These are phyloP conservation scores for Fusarium sp. DNA, from an alignment of 2,329 filamentous ascomycete genomes.

Conservation along the genomic window DNA sequence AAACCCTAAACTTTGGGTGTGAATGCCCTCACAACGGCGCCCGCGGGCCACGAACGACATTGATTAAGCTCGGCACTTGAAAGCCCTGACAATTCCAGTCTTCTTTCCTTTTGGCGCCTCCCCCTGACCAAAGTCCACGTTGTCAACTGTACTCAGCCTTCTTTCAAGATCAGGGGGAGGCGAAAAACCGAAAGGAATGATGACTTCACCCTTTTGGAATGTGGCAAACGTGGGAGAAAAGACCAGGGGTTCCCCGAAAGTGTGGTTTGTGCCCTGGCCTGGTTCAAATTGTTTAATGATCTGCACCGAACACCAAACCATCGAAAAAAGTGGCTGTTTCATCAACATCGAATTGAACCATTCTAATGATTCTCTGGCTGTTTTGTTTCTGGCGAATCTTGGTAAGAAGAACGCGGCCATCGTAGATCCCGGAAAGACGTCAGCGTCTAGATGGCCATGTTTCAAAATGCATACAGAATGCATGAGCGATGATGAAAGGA, in stretches of 20 bases:
- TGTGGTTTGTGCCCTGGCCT: background rate
- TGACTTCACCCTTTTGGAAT: conserved; percentile 40
- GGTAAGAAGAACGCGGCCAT: conserved; percentile 11
- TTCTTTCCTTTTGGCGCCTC: background rate
- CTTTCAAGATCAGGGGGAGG: conserved; percentile 30
- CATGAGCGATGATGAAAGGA: conserved; percentile 10
- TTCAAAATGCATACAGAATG: conserved; percentile 16
- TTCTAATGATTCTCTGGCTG: background rate
- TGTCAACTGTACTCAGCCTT: background rate
- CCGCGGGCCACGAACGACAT: background rate
- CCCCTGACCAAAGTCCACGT: background rate
- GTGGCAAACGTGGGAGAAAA: conserved; percentile 36
- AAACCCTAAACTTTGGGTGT: background rate
- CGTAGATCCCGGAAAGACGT: conserved; percentile 36
- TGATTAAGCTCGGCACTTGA: background rate
- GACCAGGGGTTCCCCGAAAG: background rate
- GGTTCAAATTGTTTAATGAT: conserved; percentile 2
- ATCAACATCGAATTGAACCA: conserved; percentile 1
- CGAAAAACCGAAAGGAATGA: conserved; percentile 26
- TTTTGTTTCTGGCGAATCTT: conserved; percentile 8
- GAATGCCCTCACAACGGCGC: background rate
- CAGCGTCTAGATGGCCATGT: conserved; percentile 22
- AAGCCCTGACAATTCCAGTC: background rate
- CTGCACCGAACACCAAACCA: background rate
- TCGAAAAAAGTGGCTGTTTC: conserved; percentile 20